phyloP scores from a whole-genome alignment of 768 basidiomycete genomes.

The Xerocomellus intermedius region DNA sequence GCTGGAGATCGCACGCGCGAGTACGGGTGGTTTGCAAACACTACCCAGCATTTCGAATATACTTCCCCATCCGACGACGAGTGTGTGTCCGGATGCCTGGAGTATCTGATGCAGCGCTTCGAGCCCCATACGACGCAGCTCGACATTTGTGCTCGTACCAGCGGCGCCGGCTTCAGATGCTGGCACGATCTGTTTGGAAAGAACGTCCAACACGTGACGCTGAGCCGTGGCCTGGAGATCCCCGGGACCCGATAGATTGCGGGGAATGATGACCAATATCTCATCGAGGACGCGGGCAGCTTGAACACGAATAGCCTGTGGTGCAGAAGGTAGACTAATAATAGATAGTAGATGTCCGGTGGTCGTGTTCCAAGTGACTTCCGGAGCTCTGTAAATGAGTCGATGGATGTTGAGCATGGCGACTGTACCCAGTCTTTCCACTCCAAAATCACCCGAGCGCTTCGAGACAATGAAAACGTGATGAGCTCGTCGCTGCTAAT shows the following conservation, averaged over 20 bases:
- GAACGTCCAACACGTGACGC: constrained; percentile 78
- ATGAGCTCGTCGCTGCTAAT: background rate
- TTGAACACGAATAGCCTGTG: constrained; percentile 79
- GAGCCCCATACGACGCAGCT: constrained; percentile 83
- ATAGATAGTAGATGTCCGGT: constrained; percentile 79
- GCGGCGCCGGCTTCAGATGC: constrained; percentile 37
- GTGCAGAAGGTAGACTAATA: constrained; percentile 65
- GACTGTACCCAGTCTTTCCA: constrained; percentile 79
- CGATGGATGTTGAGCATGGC: constrained; percentile 83
- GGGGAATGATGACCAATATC: constrained; percentile 73
- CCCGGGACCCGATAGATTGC: constrained; percentile 58
- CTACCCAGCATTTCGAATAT: constrained; percentile 92
- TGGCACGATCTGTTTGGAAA: constrained; percentile 73
- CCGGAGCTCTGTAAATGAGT: constrained; percentile 77
- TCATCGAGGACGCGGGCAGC: constrained; percentile 87
- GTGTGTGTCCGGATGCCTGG: constrained; percentile 86
- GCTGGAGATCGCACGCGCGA: constrained; percentile 35
- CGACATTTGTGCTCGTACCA: constrained; percentile 54
- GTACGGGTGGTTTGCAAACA: constrained; percentile 64
- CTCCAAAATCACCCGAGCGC: constrained; percentile 94
- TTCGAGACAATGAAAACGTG: constrained; percentile 28
- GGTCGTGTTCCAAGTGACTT: constrained; percentile 81
- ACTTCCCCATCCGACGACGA: constrained; percentile 89
- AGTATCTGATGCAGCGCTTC: constrained; percentile 89
- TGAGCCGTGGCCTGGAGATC: constrained; percentile 73